phyloP scores from a whole-genome alignment of 2,329 filamentous ascomycete genomes.

The Neodidymelliopsis sp. region DNA sequence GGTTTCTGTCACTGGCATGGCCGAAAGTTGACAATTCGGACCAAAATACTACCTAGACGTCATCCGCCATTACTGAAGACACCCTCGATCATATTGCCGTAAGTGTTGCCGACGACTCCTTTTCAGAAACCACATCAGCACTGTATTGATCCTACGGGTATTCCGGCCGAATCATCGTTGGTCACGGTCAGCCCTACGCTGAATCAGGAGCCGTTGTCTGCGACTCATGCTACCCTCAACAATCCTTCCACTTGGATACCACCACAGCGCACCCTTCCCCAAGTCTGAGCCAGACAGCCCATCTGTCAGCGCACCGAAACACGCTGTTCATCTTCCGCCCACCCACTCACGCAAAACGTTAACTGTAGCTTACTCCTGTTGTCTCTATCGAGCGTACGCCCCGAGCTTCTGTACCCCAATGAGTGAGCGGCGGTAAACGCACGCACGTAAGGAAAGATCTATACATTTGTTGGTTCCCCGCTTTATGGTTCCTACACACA shows the following conservation, averaged over 20 bases:
- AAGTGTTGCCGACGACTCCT: not conserved
- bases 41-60: no score
- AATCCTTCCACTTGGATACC: not conserved
- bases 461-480: constrained; percentile 4
- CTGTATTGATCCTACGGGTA: constrained; percentile 2
- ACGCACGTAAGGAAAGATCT: not conserved
- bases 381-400: not conserved
- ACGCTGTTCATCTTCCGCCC: no score
- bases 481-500: constrained; percentile 1
- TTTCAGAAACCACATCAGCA: constrained; percentile 4
- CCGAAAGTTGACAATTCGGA: no score
- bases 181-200: not conserved
- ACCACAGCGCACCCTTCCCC: not conserved
- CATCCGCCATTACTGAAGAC: no score
- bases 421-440: constrained; percentile 2
- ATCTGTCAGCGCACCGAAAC: not conserved
- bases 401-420: constrained; percentile 10
- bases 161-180: not conserved
- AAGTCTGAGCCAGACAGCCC: not conserved
- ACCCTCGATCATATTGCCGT: not conserved
- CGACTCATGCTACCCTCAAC: not conserved
- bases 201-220: not conserved
- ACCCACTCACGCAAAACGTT: not conserved
- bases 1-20: no score
- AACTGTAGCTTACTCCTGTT: not conserved